Conservation (phyloP, 176 grass and related monocot species). For the Oryza glumipatula region DNA sequence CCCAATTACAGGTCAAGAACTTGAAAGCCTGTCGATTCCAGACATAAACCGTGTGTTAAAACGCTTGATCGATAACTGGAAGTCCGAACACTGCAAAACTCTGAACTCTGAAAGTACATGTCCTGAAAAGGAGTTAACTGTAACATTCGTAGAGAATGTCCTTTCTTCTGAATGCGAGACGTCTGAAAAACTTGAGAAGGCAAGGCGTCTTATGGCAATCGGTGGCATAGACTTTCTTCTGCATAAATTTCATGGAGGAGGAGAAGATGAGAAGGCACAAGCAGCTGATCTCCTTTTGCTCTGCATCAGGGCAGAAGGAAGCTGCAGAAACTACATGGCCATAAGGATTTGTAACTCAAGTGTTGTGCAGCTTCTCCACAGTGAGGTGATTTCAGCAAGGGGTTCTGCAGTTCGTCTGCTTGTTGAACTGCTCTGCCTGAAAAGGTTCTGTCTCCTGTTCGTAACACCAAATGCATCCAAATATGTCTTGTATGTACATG, state of each 20-base stretch:
- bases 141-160: background rate
- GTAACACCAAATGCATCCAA: background rate
- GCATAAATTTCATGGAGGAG: constrained; percentile 39
- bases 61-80: constrained; percentile 51
- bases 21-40: constrained; percentile 28
- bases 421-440: constrained; percentile 46
- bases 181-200: constrained; percentile 51
- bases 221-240: constrained; percentile 61
- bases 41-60: constrained; percentile 57
- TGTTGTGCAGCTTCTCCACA: constrained; percentile 44
- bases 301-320: constrained; percentile 59
- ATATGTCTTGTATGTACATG: background rate
- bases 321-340: constrained; percentile 61
- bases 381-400: constrained; percentile 32
- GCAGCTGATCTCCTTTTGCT: constrained; percentile 43
- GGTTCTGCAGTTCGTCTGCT: constrained; percentile 42
- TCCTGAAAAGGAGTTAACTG: constrained; percentile 11
- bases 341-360: constrained; percentile 31
- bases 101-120: background rate
- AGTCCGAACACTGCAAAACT: constrained; percentile 35
- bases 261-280: constrained; percentile 20
- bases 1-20: constrained; percentile 44
- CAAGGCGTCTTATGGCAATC: constrained; percentile 51
- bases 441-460: constrained; percentile 38
- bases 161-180: background rate